A percentile compares a stretch with the other conserved stretches of the same genome.
phyloP scores from a whole-genome alignment of 2,329 filamentous ascomycete genomes.

The Aspergillus eucalypticola region DNA sequence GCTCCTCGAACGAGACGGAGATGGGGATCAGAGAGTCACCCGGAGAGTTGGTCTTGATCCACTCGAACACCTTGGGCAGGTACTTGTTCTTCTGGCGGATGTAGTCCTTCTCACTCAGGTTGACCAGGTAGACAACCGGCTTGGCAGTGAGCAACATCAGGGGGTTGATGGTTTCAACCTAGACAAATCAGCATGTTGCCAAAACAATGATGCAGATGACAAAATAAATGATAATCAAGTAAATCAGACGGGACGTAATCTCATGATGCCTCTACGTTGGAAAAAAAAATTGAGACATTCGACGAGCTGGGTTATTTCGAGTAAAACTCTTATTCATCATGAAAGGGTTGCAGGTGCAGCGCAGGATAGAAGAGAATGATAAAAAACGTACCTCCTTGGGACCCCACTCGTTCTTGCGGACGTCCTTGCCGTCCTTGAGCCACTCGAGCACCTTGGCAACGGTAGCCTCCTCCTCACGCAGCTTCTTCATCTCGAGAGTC shows the following conservation, averaged over 20 bases:
- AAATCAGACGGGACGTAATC: slow-evolving; percentile 77
- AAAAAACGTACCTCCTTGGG: slow-evolving; percentile 80
- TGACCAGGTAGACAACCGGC: slow-evolving; percentile 95
- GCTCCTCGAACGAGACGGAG: slow-evolving; percentile 90
- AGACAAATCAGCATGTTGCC: slow-evolving; percentile 21
- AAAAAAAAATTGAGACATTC: slow-evolving; percentile 71
- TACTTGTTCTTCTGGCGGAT: slow-evolving; percentile 99
- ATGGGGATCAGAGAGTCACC: slow-evolving; percentile 92
- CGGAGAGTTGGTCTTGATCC: slow-evolving; percentile 86
- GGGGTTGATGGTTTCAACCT: slow-evolving; percentile 98
- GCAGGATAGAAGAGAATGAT: slow-evolving; percentile 25
- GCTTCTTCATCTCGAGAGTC: slow-evolving; percentile 95
- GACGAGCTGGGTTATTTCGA: slow-evolving; percentile 99
- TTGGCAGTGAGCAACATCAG: slow-evolving; percentile 94
- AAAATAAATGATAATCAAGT: slow-evolving; percentile 14
- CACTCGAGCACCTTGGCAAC: slow-evolving; percentile 85
- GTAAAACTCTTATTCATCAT: slow-evolving; percentile 99
- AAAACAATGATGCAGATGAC: too few relatives aligned
- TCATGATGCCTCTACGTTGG: slow-evolving; percentile 76
- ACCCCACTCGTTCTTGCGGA: slow-evolving; percentile 84
- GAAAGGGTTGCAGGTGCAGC: slow-evolving; percentile 36
- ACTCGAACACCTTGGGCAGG: slow-evolving; percentile 86
- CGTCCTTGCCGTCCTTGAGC: slow-evolving; percentile 86
- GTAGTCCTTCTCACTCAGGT: slow-evolving; percentile 95
- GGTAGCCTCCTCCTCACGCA: slow-evolving; percentile 88